Conservation (phyloP, 2,329 filamentous ascomycete genomes). For the Ascochyta lentis region DNA sequence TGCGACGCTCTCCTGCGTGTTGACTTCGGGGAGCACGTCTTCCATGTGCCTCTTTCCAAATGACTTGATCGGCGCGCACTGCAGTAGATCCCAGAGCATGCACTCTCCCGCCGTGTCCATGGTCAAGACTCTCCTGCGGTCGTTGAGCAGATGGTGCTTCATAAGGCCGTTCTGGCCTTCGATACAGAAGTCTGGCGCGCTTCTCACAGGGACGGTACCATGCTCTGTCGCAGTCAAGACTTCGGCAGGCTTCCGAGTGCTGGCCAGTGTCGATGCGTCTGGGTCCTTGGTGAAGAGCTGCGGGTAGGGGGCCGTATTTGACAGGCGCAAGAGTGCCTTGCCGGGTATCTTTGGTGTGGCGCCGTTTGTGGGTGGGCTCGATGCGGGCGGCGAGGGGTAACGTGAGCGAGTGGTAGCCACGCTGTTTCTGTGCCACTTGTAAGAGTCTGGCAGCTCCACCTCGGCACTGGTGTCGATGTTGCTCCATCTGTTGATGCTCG, state of each 20-base stretch:
- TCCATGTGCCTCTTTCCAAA: conserved; percentile 95
- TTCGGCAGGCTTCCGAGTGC: conserved; percentile 65
- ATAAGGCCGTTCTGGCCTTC: conserved; percentile 95
- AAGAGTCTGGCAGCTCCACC: conserved; percentile 63
- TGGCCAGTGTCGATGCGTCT: conserved; percentile 61
- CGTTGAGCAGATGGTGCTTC: conserved; percentile 90
- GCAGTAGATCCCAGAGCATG: conserved; percentile 89
- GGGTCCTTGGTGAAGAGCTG: conserved; percentile 60
- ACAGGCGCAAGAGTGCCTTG: conserved; percentile 80
- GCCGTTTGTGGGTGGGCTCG: conserved; percentile 42
- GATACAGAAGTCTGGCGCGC: conserved; percentile 64
- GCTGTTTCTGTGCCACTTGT: conserved; percentile 62
- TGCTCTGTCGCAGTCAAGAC: conserved; percentile 53
- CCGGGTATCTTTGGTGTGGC: conserved; percentile 70
- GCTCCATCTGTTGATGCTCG: conserved; percentile 90
- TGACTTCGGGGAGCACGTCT: conserved; percentile 85
- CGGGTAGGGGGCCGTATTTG: conserved; percentile 82
- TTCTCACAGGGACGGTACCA: conserved; percentile 48
- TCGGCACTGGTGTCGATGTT: conserved; percentile 81
- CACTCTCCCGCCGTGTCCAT: conserved; percentile 95
- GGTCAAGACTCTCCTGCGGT: conserved; percentile 86
- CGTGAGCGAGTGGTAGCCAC: conserved; percentile 54
- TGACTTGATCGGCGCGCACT: conserved; percentile 87
- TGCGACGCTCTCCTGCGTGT: conserved; percentile 85
- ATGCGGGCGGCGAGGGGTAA: conserved; percentile 47